A percentile compares a stretch with the other conserved stretches of the same genome.
Conservation (phyloP, 1,139 yeast genomes). For the Geotrichum reessii region DNA sequence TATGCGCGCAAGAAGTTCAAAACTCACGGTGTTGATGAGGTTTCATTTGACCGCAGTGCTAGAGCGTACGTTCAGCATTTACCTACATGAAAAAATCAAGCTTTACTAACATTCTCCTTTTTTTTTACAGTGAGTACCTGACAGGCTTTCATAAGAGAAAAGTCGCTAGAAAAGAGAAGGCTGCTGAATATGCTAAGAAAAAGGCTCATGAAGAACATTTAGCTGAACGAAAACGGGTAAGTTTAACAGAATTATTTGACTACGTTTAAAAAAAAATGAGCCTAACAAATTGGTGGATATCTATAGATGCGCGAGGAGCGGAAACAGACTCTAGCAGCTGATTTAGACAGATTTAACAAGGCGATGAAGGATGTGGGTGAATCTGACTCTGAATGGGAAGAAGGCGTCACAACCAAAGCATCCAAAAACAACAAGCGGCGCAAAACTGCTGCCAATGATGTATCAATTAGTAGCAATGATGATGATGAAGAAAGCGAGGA, state of each 20-base stretch:
- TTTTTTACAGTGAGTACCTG: conserved; percentile 51
- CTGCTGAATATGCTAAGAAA: conserved; percentile 67
- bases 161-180: conserved; percentile 78
- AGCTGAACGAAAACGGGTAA: conserved; percentile 61
- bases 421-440: conserved; percentile 23
- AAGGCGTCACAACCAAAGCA: conserved; percentile 5
- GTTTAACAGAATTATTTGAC: background rate
- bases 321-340: conserved; percentile 15
- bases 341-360: conserved; percentile 14
- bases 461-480: conserved; percentile 31
- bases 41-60: conserved; percentile 68
- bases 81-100: background rate
- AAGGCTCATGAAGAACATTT: conserved; percentile 65
- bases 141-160: conserved; percentile 97
- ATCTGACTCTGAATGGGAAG: conserved; percentile 11
- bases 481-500: conserved; percentile 20
- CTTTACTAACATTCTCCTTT: conserved; percentile 4
- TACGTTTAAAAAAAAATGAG: background rate
- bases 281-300: too few species aligned
- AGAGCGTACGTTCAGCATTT: conserved; percentile 40
- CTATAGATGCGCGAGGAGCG: conserved; percentile 15
- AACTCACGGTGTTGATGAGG: conserved; percentile 70
- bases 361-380: conserved; percentile 14
- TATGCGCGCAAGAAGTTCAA: conserved; percentile 63
- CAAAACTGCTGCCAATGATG: background rate